Conservation (phyloP, 1,139 yeast genomes). For the Yueomyces sp. region DNA sequence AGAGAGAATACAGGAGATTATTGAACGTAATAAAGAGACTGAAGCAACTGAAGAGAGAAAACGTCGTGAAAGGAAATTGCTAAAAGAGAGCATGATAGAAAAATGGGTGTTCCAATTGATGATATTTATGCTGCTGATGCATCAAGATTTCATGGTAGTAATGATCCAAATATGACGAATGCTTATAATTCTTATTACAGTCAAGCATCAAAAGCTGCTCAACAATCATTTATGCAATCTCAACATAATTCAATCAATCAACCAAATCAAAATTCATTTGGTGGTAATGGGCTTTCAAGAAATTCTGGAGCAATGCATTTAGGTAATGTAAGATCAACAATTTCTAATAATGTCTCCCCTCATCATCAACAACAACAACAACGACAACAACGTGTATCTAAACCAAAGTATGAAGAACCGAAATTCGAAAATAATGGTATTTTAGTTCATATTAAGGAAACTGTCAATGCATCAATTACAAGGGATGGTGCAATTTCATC, state of each 20-base stretch:
- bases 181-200: conserved; percentile 26
- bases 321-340: conserved; percentile 14
- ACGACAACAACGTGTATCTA: conserved; percentile 9
- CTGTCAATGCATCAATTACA: conserved; percentile 59
- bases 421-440: conserved; percentile 54
- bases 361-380: too few relatives aligned
- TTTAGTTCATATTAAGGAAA: conserved; percentile 65
- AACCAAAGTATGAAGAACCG: conserved; percentile 15
- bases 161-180: conserved; percentile 22
- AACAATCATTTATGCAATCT: conserved; percentile 24
- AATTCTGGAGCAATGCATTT: conserved; percentile 12
- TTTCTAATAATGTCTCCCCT: neutral
- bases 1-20: conserved; percentile 95
- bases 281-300: neutral
- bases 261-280: too few relatives aligned
- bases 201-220: conserved; percentile 26
- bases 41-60: conserved; percentile 97
- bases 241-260: conserved; percentile 7
- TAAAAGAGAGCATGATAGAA: conserved; percentile 67
- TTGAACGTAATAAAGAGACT: conserved; percentile 90
- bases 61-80: conserved; percentile 94
- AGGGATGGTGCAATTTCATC: conserved; percentile 73
- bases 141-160: conserved; percentile 14
- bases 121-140: conserved; percentile 10
- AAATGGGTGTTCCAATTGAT: conserved; percentile 24